Base-by-base conservation (phyloP, 192 early-diverging fungal species). In the Podila clonocystis region DNA sequence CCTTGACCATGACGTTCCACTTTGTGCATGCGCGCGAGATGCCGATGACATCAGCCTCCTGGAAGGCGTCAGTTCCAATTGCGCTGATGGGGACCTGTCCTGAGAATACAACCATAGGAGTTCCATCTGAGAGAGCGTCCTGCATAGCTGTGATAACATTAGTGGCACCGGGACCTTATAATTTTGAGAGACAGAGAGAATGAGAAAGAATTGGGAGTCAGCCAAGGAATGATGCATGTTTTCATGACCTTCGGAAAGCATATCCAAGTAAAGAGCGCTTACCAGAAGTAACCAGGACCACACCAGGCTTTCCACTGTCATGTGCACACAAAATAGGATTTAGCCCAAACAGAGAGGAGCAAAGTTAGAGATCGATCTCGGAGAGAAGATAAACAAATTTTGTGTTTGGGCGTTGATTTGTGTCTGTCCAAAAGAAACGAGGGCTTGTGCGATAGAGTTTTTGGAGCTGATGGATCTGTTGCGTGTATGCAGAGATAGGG, bases 1-100 rank as follows among this genome's bases (percentile, higher is more conserved):
- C 95, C 75, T 95, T 95, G 83, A 99, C 95, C 97, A 97, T 96
- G 45, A 98, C 97, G 80, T 99, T 99, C 98, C 98, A 99, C 83
- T 98, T 99, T 83, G 98, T 97, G 87, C 98, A 99, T 20, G 94
- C 86, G 33, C 98, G 91, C 71, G 94, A 94, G 78, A 99, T 99
- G 59, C 97, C 97, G 30, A 99, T 89, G 36, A 99, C 89, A 74
- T 99, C 97, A 65, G 97, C 97, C 85, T 99, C 98, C 86, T 99
- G 98, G 90, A 99, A 99, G 15, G 96, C 96, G 75, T 99, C 98
- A 2, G 93, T 93, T 49, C 98, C 98, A 73, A 99, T 94, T 34
- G 94, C 91, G 5, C 91, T 86, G 8, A 94, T 95, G 24, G 93
- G 91, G 57, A 99, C 98, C 87, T 99, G 98, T 49, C 98, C 98